Percentiles rank a stretch among this genome's conserved stretches.
These are phyloP conservation scores for Calonectria multiphialidica DNA, from an alignment of 2,329 filamentous ascomycete genomes.

Conservation along the genomic window DNA sequence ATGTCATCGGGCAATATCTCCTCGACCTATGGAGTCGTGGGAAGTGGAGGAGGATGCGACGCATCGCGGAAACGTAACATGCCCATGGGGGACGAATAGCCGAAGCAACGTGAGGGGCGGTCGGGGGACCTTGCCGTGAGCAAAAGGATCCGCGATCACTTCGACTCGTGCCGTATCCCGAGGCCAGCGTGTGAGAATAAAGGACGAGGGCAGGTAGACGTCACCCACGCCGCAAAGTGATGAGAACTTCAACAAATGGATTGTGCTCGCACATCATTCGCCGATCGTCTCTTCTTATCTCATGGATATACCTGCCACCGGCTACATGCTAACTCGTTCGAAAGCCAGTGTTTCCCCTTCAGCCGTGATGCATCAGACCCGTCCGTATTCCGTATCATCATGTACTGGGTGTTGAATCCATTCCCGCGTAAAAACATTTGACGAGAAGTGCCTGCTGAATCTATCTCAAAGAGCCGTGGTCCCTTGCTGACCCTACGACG, in stretches of 20 bases:
- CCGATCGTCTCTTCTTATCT: background rate
- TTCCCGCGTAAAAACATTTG: no score
- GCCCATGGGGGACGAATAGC: background rate
- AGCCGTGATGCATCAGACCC: no score
- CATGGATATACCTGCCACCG: background rate
- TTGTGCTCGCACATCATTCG: background rate
- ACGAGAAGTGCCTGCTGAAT: no score
- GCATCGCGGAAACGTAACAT: conserved; percentile 8
- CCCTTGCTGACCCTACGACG: no score
- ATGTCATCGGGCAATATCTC: conserved; percentile 1
- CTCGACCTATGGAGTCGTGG: background rate
- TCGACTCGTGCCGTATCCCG: background rate
- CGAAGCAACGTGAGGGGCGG: background rate
- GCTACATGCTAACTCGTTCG: background rate
- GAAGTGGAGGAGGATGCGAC: conserved; percentile 1
- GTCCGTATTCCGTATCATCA: no score
- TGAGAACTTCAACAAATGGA: background rate
- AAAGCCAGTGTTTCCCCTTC: background rate
- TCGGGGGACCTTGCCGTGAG: background rate
- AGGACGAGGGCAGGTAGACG: background rate
- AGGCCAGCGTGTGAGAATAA: background rate
- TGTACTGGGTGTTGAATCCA: no score
- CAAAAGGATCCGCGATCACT: background rate
- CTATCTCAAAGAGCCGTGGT: no score
- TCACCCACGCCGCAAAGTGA: background rate